phyloP scores from a whole-genome alignment of 192 early-diverging fungal genomes.

The Coemansia sp. region DNA sequence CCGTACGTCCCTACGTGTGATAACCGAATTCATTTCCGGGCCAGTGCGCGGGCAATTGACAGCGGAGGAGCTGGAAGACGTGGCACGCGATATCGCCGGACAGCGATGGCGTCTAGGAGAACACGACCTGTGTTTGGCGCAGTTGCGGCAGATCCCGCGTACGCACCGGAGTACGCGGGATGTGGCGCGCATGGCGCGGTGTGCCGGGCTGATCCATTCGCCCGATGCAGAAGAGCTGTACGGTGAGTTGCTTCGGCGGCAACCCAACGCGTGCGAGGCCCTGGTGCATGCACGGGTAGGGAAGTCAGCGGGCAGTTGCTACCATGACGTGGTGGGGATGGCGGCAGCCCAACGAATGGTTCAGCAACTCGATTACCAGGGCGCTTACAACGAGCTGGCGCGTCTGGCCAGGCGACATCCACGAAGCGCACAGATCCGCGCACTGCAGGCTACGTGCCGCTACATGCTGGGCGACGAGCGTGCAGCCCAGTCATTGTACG shows the following conservation, averaged over 20 bases:
- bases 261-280: constrained; percentile 44
- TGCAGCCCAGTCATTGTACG: constrained; percentile 23
- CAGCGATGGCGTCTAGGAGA: constrained; percentile 41
- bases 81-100: constrained; percentile 41
- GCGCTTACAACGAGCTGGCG: constrained; percentile 14
- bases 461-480: constrained; percentile 25
- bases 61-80: constrained; percentile 23
- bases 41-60: constrained; percentile 22
- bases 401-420: constrained; percentile 22
- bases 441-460: constrained; percentile 38
- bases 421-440: constrained; percentile 26
- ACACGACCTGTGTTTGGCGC: constrained; percentile 45
- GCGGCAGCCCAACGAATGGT: constrained; percentile 22
- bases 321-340: constrained; percentile 29
- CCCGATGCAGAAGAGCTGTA: constrained; percentile 29
- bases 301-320: constrained; percentile 7
- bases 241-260: constrained; percentile 23
- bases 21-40: constrained; percentile 34
- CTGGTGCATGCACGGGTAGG: constrained; percentile 2
- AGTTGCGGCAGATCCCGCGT: constrained; percentile 48
- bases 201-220: constrained; percentile 29
- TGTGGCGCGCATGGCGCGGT: constrained; percentile 38
- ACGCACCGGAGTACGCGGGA: constrained; percentile 26
- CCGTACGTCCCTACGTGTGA: constrained; percentile 18
- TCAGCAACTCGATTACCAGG: constrained; percentile 25